Percentiles rank a stretch among this genome's conserved stretches.
phyloP scores from a whole-genome alignment of 2,329 filamentous ascomycete species.

The Trichoderma sp. region DNA sequence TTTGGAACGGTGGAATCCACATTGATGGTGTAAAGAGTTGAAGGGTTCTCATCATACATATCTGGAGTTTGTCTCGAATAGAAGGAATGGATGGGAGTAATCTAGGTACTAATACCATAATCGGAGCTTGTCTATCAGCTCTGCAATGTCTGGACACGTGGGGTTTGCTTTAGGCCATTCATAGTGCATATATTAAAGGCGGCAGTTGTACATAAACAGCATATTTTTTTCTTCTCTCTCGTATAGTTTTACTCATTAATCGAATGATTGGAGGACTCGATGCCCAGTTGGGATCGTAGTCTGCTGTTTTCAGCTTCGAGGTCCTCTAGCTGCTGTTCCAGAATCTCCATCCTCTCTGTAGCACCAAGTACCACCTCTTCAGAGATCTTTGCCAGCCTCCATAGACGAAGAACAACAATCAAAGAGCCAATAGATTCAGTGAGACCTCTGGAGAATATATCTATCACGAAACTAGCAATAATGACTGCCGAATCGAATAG shows the following conservation, averaged over 20 bases:
- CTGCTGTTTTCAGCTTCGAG: constrained; percentile 53
- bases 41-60: constrained; percentile 27
- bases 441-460: constrained; percentile 62
- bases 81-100: constrained; percentile 28
- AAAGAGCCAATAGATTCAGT: constrained; percentile 67
- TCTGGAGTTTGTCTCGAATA: constrained; percentile 21
- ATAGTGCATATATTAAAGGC: not conserved
- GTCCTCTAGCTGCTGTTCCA: constrained; percentile 56
- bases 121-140: constrained; percentile 8
- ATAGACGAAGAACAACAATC: constrained; percentile 68
- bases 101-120: constrained; percentile 25
- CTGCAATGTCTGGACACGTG: not conserved
- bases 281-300: constrained; percentile 33
- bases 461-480: constrained; percentile 62
- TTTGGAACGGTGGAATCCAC: constrained; percentile 39
- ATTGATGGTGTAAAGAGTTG: constrained; percentile 30
- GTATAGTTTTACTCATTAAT: constrained; percentile 27
- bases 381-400: constrained; percentile 71
- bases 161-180: not conserved
- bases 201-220: constrained; percentile 1
- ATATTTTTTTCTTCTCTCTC: not conserved
- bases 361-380: constrained; percentile 69
- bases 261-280: constrained; percentile 31
- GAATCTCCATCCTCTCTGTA: constrained; percentile 62
- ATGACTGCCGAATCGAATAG: constrained; percentile 68